Conservation (phyloP, 208 protist species). For the Spongospora subterranea region DNA sequence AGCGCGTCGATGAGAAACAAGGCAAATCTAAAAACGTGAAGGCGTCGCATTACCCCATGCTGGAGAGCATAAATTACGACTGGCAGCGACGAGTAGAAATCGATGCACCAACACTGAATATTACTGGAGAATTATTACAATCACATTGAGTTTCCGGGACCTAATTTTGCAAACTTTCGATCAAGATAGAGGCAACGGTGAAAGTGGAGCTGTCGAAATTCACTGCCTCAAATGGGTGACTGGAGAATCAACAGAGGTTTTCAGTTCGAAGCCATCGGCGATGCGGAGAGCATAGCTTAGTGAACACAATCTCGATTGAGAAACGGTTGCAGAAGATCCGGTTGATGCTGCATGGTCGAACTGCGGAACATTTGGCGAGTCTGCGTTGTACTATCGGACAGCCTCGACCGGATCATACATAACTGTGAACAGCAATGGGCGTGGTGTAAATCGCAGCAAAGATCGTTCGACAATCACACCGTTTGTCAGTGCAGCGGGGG, state of each 20-base stretch:
- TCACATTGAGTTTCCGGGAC: not conserved
- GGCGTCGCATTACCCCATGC: too few relatives aligned
- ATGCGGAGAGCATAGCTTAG: not conserved
- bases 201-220: not conserved
- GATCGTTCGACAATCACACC: slow-evolving; percentile 2
- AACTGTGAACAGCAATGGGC: slow-evolving; percentile 6
- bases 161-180: not conserved
- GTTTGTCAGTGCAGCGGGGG: slow-evolving; percentile 41
- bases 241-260: not conserved
- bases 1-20: too few relatives aligned
- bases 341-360: not conserved
- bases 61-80: too few relatives aligned
- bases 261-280: not conserved
- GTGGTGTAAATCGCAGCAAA: not conserved
- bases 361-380: not conserved
- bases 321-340: not conserved
- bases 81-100: not conserved
- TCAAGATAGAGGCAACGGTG: not conserved
- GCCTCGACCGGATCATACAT: not conserved
- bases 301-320: not conserved
- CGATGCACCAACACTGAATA: not conserved
- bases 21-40: too few relatives aligned
- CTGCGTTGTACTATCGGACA: not conserved
- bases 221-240: not conserved
- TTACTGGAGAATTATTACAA: not conserved